These are phyloP conservation scores for Graphilbum sp. DNA, from an alignment of 2,329 filamentous ascomycete species.

Conservation along the genomic window DNA sequence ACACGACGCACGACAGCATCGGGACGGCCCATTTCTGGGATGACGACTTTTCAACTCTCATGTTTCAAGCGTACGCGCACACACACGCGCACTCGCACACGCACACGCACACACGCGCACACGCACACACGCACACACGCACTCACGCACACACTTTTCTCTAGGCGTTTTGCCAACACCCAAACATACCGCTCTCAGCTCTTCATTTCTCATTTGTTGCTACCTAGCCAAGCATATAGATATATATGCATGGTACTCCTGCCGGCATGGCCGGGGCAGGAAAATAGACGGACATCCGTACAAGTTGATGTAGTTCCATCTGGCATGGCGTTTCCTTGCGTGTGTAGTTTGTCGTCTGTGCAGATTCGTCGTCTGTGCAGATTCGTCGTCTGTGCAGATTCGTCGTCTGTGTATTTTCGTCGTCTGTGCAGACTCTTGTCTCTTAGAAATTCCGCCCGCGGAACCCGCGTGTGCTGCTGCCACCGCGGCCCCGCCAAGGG, in stretches of 20 bases:
- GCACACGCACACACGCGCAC: neutral
- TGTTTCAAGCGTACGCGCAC: too few relatives aligned
- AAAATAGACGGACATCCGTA: neutral
- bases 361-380: too few relatives aligned
- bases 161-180: too few relatives aligned
- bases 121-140: neutral
- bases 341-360: too few relatives aligned
- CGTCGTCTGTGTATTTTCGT: too few relatives aligned
- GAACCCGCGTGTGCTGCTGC: constrained; percentile 12
- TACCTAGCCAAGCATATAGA: neutral
- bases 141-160: neutral
- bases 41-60: too few relatives aligned
- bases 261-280: too few relatives aligned
- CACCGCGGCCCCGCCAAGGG: constrained; percentile 16
- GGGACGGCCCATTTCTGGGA: too few relatives aligned
- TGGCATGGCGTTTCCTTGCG: too few relatives aligned
- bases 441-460: constrained; percentile 10
- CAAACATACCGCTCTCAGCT: neutral
- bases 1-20: neutral
- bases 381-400: too few relatives aligned
- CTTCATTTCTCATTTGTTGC: neutral
- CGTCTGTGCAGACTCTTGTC: neutral
- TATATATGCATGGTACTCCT: neutral
- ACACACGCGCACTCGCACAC: too few relatives aligned
- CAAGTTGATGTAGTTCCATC: too few relatives aligned